Base-by-base conservation (phyloP, 129 eudicot genomes). In the Calendula officinalis region DNA sequence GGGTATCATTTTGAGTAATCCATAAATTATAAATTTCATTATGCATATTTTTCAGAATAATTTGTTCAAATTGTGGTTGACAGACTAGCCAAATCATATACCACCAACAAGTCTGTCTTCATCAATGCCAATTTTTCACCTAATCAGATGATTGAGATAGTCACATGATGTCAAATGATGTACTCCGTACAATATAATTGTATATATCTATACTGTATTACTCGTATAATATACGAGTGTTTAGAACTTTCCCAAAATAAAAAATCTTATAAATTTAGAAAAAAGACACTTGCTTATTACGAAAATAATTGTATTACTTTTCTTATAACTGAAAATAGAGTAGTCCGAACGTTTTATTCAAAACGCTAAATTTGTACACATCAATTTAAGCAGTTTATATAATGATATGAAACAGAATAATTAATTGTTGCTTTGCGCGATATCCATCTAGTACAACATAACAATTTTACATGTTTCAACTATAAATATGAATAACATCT, bases 151-250 rank as follows among this genome's bases (percentile, higher is more conserved):
- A 56, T 27, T 6, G 30, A 56, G 27, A 37, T 55, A 65, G 50
- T n/a, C 60, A 48, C 44, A 63, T 64, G 43, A 72, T 72, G 59
- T 5, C 50, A 64, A 72, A 63, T 16, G 59, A 63, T 72, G 55
- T 63, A n/a, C n/a, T n/a, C n/a, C n/a, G n/a, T n/a, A 62, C 34
- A 50, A 54, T 49, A 16, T 46, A 53, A 42, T 5, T 22, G 30
- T 22, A 22, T 22, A 22, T 22, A 22, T 22, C 30, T 22, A 49
- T 15, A 49, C 32, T 4, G 8, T 36, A 57, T 22, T 22, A 22
- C 30, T 22, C 1, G 30, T 22, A 22, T 22, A 22, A 22, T 22
- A 22, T 22, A 22, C n/a, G n/a, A n/a, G n/a, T n/a, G n/a, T 22
- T 22, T 22, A 22, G 30, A 22, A 22, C 30, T 22, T 22, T 22